Evolutionary conservation across 345 rosid species (phyloP).

Genomic region (Camelina laxa): DNA sequence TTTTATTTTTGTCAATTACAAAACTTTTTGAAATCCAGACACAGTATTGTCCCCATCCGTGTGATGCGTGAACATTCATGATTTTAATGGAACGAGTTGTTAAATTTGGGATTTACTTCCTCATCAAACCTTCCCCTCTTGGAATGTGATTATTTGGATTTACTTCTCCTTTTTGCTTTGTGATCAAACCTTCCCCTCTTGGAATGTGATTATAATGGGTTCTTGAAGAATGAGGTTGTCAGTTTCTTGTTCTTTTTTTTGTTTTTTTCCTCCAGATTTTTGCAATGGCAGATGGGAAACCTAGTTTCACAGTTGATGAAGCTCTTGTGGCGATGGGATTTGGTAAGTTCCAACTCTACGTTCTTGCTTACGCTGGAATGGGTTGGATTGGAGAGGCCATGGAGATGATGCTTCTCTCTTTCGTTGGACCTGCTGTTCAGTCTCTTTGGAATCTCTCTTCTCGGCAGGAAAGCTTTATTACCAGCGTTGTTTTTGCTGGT

Average conservation of each 20-base stretch:
- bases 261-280: neutral
- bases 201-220: constrained; percentile 2
- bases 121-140: neutral
- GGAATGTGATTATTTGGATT: constrained; percentile 9
- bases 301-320: constrained; percentile 73
- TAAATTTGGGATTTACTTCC: neutral
- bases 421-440: constrained; percentile 83
- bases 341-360: constrained; percentile 74
- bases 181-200: neutral
- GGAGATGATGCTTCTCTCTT: constrained; percentile 97
- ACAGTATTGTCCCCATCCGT: neutral
- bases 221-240: constrained; percentile 21
- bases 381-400: constrained; percentile 93
- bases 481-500: constrained; percentile 83
- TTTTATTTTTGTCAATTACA: neutral
- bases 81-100: neutral
- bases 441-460: constrained; percentile 75
- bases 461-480: constrained; percentile 67
- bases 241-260: neutral
- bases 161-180: neutral
- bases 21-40: neutral
- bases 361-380: constrained; percentile 90
- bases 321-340: constrained; percentile 81
- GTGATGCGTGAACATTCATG: neutral
- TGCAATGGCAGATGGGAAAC: constrained; percentile 46